Evolutionary conservation across 139 green algal species (phyloP).

Genomic region (Pseudopediastrum boryanum): DNA sequence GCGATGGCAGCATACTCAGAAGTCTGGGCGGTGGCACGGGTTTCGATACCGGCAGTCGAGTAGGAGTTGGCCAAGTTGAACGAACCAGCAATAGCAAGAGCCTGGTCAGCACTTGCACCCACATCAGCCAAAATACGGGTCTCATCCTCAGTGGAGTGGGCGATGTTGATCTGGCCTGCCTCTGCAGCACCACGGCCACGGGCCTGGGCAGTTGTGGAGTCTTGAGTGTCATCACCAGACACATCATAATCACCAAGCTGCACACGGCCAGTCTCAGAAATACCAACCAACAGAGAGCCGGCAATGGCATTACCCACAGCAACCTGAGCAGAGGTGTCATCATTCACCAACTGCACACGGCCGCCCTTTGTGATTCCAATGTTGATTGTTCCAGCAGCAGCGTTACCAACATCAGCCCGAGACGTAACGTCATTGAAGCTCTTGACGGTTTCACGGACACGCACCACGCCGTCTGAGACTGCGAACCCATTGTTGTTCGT

Average conservation of each 20-base stretch:
- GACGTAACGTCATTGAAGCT: too few species aligned
- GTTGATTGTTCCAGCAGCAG: too few species aligned
- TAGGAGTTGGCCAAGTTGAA: conserved; percentile 30
- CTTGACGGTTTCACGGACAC: too few species aligned
- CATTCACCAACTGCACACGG: too few species aligned
- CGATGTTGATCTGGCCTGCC: conserved; percentile 25
- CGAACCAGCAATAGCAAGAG: conserved; percentile 7
- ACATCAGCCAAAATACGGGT: conserved; percentile 8
- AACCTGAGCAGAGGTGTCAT: neutral
- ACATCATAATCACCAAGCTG: conserved; percentile 33
- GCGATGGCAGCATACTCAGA: conserved; percentile 29
- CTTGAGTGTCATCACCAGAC: conserved; percentile 28
- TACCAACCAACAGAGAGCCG: conserved; percentile 4
- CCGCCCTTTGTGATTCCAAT: too few species aligned
- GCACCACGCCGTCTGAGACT: too few species aligned
- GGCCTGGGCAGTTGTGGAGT: conserved; percentile 20
- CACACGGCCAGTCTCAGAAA: conserved; percentile 16
- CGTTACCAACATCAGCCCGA: too few species aligned
- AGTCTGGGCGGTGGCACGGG: conserved; percentile 10
- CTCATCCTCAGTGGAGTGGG: conserved; percentile 20
- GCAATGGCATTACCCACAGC: conserved; percentile 28
- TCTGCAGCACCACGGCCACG: conserved; percentile 26
- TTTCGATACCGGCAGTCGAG: neutral
- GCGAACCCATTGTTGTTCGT: too few species aligned
- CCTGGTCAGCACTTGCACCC: conserved; percentile 31